Evolutionary conservation across 2,329 filamentous ascomycete species (phyloP).

Genomic region (Septoria linicola): DNA sequence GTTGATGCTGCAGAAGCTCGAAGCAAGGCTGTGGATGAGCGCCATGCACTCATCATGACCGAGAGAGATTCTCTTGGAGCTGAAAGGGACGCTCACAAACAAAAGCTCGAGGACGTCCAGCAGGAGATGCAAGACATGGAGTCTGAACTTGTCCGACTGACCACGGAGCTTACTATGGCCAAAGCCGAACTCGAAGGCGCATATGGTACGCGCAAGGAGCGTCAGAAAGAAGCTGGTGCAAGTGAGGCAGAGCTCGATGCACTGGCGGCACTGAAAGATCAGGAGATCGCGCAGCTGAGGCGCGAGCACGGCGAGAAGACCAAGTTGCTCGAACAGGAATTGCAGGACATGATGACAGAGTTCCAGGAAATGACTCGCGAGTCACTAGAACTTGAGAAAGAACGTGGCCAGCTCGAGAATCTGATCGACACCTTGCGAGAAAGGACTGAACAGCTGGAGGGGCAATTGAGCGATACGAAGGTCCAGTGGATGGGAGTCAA

Average conservation of each 20-base stretch:
- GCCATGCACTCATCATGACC: slow-evolving; percentile 34
- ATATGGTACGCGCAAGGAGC: slow-evolving; percentile 73
- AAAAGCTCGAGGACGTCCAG: slow-evolving; percentile 32
- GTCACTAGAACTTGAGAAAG: slow-evolving; percentile 69
- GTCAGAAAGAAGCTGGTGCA: slow-evolving; percentile 65
- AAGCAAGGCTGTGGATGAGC: slow-evolving; percentile 37
- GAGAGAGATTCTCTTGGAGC: slow-evolving; percentile 24
- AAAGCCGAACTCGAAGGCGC: slow-evolving; percentile 90
- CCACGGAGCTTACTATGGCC: slow-evolving; percentile 83
- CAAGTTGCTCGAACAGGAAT: slow-evolving; percentile 60
- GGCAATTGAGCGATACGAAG: slow-evolving; percentile 65
- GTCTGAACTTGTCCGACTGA: slow-evolving; percentile 63
- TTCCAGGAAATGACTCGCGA: slow-evolving; percentile 70
- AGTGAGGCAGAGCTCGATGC: slow-evolving; percentile 50
- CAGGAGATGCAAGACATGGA: slow-evolving; percentile 50
- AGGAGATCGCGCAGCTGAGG: slow-evolving; percentile 47
- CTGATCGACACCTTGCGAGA: slow-evolving; percentile 64
- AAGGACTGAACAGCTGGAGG: slow-evolving; percentile 62
- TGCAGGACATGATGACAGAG: slow-evolving; percentile 66
- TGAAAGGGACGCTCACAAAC: slow-evolving; percentile 21
- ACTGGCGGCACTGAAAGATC: slow-evolving; percentile 44
- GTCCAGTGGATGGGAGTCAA: slow-evolving; percentile 64
- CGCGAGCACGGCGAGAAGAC: slow-evolving; percentile 33
- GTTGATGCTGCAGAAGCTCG: slow-evolving; percentile 36
- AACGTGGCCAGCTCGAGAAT: slow-evolving; percentile 63